Conservation (phyloP, 345 rosid genomes). For the Cochlearia excelsa region DNA sequence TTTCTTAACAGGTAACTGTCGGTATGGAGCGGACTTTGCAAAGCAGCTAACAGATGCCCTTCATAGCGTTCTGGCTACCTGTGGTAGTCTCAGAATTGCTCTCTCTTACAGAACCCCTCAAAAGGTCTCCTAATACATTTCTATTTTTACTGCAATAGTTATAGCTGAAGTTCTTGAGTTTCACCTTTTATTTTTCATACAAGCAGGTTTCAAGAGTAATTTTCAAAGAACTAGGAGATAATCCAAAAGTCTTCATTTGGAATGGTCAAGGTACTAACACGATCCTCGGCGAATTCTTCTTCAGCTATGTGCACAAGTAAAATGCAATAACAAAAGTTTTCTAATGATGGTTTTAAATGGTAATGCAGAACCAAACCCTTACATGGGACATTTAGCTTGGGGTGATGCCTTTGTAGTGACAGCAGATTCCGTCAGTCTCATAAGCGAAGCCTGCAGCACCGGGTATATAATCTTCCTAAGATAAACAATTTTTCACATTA, state of each 20-base stretch:
- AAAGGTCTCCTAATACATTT: constrained; percentile 52
- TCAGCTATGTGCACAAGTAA: constrained; percentile 14
- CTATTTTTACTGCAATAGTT: too few species aligned
- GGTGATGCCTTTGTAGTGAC: constrained; percentile 95
- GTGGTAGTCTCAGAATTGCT: constrained; percentile 86
- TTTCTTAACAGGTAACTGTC: constrained; percentile 56
- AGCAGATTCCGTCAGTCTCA: constrained; percentile 89
- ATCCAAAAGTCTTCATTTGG: constrained; percentile 86
- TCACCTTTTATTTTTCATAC: constrained; percentile 14
- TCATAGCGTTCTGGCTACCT: constrained; percentile 55
- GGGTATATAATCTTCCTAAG: constrained; percentile 53
- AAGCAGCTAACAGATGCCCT: constrained; percentile 63
- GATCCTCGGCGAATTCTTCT: neutral
- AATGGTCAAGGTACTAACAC: constrained; percentile 78
- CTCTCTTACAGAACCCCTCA: constrained; percentile 77
- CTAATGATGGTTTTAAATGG: constrained; percentile 26
- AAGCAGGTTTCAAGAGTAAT: constrained; percentile 63
- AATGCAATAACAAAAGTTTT: constrained; percentile 3
- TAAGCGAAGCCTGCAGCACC: constrained; percentile 96
- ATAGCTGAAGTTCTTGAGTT: neutral
- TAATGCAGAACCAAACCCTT: constrained; percentile 78
- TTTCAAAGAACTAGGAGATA: constrained; percentile 63
- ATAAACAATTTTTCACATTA: too few species aligned
- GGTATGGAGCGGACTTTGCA: constrained; percentile 83
- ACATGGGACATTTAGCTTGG: constrained; percentile 97